A percentile compares a stretch with the other conserved stretches of the same genome.
These are phyloP conservation scores for Setaria italica DNA, from an alignment of 202 grass and related monocot genomes.

Conservation along the genomic window DNA sequence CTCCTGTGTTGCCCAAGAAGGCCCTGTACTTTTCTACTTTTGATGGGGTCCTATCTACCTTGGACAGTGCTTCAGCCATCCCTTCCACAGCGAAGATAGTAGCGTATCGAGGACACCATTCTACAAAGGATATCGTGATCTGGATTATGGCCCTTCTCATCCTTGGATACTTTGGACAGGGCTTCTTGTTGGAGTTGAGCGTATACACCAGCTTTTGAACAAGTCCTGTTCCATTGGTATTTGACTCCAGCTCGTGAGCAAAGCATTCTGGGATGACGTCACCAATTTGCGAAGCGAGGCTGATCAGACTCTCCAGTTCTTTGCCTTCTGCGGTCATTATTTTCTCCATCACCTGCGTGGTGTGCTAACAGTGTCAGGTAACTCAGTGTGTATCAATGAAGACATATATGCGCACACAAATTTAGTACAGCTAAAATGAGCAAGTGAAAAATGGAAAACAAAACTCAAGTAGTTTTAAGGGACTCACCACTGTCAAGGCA, in stretches of 20 bases:
- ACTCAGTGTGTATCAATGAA: too few species aligned
- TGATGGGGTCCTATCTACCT: neutral
- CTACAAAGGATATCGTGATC: neutral
- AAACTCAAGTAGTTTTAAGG: neutral
- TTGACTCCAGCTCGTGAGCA: neutral
- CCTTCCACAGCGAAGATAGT: neutral
- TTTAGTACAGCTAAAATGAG: too few species aligned
- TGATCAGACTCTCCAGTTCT: slow-evolving; percentile 21
- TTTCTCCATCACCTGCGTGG: slow-evolving; percentile 9
- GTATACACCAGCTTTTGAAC: neutral
- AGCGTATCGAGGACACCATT: neutral
- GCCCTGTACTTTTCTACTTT: neutral
- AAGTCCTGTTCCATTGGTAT: neutral
- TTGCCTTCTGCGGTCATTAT: neutral
- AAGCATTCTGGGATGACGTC: neutral
- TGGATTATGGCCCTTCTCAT: neutral
- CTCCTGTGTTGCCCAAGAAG: neutral
- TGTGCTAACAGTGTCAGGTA: too few species aligned
- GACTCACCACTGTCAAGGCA: neutral
- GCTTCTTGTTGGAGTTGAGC: neutral
- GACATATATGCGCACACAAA: too few species aligned
- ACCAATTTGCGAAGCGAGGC: slow-evolving; percentile 26
- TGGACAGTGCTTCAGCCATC: neutral
- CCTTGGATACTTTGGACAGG: neutral
- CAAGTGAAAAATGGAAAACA: too few species aligned